Evolutionary conservation across 2,329 filamentous ascomycete genomes (phyloP).

Genomic region (Cercospora brassicicola): DNA sequence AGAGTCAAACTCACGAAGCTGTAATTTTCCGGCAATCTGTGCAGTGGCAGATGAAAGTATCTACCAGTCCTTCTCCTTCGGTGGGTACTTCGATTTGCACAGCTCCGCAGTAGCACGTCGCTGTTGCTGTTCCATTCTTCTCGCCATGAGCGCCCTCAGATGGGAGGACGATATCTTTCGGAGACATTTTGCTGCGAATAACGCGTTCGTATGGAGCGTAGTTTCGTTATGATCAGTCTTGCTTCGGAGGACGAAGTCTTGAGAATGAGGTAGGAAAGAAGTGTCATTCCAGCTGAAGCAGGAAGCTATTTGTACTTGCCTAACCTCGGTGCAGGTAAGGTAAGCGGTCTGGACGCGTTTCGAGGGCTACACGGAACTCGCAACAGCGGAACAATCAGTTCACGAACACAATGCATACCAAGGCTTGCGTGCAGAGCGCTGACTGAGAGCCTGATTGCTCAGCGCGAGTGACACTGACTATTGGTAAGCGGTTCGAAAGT

Average conservation of each 20-base stretch:
- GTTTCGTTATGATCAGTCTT: neutral
- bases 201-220: neutral
- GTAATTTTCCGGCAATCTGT: slow-evolving; percentile 58
- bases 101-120: slow-evolving; percentile 60
- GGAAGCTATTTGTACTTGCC: neutral
- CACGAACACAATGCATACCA: no score
- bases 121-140: slow-evolving; percentile 46
- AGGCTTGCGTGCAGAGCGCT: no score
- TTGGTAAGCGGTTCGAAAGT: neutral
- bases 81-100: slow-evolving; percentile 56
- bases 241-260: no score
- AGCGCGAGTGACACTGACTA: neutral
- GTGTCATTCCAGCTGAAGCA: neutral
- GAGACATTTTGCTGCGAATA: neutral
- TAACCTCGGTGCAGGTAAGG: neutral
- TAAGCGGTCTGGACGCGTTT: neutral
- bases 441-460: neutral
- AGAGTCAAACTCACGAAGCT: slow-evolving; percentile 43
- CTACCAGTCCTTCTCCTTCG: slow-evolving; percentile 48
- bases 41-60: slow-evolving; percentile 61
- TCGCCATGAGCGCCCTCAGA: slow-evolving; percentile 24
- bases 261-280: neutral
- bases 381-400: neutral
- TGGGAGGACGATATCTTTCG: slow-evolving; percentile 20
- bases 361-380: neutral